Evolutionary conservation across 805 yeast genomes (phyloP).

Genomic region (Starmerella khaoyaiensis): DNA sequence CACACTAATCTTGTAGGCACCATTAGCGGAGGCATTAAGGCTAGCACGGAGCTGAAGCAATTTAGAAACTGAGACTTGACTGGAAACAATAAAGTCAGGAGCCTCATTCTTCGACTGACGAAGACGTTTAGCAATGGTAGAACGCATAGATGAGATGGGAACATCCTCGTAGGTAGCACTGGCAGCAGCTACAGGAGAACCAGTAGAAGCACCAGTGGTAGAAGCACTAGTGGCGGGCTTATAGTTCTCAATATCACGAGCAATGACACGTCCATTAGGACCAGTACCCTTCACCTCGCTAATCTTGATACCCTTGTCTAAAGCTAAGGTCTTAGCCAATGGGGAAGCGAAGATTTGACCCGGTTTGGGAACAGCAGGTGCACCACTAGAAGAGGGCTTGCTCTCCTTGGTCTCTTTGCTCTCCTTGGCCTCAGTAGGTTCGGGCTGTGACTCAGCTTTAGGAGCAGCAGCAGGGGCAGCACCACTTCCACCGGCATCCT

Average conservation of each 20-base stretch:
- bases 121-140: slow-evolving; percentile 81
- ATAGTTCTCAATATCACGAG: slow-evolving; percentile 73
- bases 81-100: slow-evolving; percentile 87
- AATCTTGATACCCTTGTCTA: slow-evolving; percentile 80
- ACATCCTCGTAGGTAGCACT: slow-evolving; percentile 61
- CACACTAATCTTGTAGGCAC: slow-evolving; percentile 79
- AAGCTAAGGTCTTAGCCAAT: slow-evolving; percentile 80
- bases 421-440: slow-evolving; percentile 18
- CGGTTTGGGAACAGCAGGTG: slow-evolving; percentile 12
- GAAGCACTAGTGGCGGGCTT: slow-evolving; percentile 33
- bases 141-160: slow-evolving; percentile 85
- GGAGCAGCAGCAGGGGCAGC: slow-evolving; percentile 31
- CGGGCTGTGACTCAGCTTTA: slow-evolving; percentile 20
- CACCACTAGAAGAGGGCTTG: slow-evolving; percentile 1
- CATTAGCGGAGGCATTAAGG: slow-evolving; percentile 72
- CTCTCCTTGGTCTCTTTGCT: neutral
- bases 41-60: slow-evolving; percentile 83
- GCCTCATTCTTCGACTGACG: slow-evolving; percentile 70
- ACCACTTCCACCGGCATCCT: slow-evolving; percentile 56
- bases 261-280: slow-evolving; percentile 87
- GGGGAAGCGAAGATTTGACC: slow-evolving; percentile 90
- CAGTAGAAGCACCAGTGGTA: slow-evolving; percentile 21
- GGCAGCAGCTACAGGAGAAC: slow-evolving; percentile 27
- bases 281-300: slow-evolving; percentile 84
- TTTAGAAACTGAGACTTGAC: slow-evolving; percentile 76